These are phyloP conservation scores for Sporothrix curviconia DNA, from an alignment of 2,329 filamentous ascomycete species.

Conservation along the genomic window DNA sequence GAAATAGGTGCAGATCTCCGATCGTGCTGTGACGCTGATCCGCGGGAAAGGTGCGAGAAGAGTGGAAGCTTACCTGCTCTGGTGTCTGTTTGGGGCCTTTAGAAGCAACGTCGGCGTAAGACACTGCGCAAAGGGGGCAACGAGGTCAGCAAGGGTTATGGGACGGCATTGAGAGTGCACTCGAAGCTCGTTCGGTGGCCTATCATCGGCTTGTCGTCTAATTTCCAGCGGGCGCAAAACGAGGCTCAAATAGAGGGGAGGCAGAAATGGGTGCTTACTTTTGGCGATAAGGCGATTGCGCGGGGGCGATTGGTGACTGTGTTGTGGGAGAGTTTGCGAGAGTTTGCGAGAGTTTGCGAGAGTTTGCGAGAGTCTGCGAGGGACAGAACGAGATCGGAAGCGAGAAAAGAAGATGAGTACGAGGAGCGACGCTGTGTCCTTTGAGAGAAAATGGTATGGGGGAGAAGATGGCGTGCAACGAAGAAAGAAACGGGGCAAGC, in stretches of 20 bases:
- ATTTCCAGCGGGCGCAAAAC: background rate
- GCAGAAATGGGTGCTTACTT: background rate
- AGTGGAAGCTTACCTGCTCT: background rate
- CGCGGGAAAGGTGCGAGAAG: background rate
- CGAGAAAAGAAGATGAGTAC: background rate
- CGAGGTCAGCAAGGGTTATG: background rate
- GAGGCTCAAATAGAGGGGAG: background rate
- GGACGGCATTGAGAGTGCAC: too few relatives aligned
- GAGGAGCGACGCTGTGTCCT: background rate
- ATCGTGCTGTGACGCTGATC: background rate
- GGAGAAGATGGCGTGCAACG: background rate
- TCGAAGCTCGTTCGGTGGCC: too few relatives aligned
- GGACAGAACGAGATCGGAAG: background rate
- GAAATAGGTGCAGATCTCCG: too few relatives aligned
- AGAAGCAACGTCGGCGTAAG: conserved; percentile 15
- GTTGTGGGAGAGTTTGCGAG: background rate
- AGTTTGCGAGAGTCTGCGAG: too few relatives aligned
- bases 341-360: too few relatives aligned
- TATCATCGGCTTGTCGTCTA: too few relatives aligned
- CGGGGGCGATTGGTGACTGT: background rate
- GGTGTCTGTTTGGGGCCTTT: conserved; percentile 16
- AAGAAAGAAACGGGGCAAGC: background rate
- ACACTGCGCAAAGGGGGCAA: conserved; percentile 7
- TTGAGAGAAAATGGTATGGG: background rate
- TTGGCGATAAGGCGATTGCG: background rate